phyloP scores from a whole-genome alignment of 1,284 basidiomycete species.

The Cerrena zonata region DNA sequence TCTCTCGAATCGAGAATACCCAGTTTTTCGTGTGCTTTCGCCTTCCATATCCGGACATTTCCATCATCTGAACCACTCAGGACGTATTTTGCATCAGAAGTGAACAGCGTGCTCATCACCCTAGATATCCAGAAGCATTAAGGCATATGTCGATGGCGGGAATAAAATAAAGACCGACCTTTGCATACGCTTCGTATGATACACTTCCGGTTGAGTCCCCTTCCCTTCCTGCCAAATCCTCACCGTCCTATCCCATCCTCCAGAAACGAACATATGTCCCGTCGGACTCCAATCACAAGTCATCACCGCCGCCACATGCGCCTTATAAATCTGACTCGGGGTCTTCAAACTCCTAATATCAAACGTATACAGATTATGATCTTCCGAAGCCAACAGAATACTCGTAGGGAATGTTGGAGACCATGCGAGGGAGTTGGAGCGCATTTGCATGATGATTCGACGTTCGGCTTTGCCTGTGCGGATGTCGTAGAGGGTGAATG shows the following conservation, averaged over 20 bases:
- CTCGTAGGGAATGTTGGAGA: constrained; percentile 92
- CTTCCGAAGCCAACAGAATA: constrained; percentile 90
- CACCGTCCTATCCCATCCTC: constrained; percentile 93
- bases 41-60: constrained; percentile 95
- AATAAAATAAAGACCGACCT: constrained; percentile 51
- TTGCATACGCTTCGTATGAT: constrained; percentile 99
- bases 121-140: no score
- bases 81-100: constrained; percentile 88
- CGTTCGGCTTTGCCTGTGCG: constrained; percentile 92
- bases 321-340: constrained; percentile 94
- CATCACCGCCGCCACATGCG: constrained; percentile 93
- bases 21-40: constrained; percentile 86
- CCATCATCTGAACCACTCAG: constrained; percentile 94
- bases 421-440: constrained; percentile 86
- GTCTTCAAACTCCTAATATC: constrained; percentile 83
- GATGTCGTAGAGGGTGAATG: constrained; percentile 94
- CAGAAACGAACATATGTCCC: constrained; percentile 92
- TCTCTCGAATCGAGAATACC: constrained; percentile 91
- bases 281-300: constrained; percentile 92
- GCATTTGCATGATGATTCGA: constrained; percentile 88
- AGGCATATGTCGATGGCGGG: no score
- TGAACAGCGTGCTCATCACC: constrained; percentile 73
- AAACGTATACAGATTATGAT: constrained; percentile 98
- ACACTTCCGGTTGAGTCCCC: constrained; percentile 83
- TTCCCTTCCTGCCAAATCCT: constrained; percentile 88